phyloP scores from a whole-genome alignment of 805 yeast genomes.

The Lipomyces spencermartinsiae region DNA sequence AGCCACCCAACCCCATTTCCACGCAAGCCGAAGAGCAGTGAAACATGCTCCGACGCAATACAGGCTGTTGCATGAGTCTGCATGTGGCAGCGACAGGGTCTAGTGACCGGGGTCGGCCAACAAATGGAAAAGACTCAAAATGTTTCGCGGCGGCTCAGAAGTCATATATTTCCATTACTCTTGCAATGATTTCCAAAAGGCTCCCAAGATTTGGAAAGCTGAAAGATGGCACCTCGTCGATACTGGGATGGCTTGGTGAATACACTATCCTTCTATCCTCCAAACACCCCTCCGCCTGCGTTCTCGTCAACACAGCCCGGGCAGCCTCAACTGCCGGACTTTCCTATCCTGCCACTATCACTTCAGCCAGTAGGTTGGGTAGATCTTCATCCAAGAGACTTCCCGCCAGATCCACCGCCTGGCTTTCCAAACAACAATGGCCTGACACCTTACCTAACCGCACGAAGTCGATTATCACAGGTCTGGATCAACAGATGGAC shows the following conservation, averaged over 20 bases:
- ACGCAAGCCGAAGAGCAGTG: neutral
- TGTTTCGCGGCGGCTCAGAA: neutral
- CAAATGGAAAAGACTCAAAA: neutral
- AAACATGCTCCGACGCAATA: conserved; percentile 1
- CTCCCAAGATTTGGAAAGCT: neutral
- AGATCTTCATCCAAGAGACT: conserved; percentile 34
- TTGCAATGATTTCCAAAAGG: neutral
- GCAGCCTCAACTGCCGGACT: conserved; percentile 5
- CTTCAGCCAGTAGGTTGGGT: conserved; percentile 30
- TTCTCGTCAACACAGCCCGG: neutral
- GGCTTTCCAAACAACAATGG: conserved; percentile 28
- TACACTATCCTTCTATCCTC: neutral
- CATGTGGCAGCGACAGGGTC: neutral
- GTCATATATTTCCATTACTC: neutral
- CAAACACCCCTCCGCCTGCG: conserved; percentile 7
- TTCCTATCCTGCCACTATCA: neutral
- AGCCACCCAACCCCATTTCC: neutral
- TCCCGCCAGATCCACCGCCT: conserved; percentile 25
- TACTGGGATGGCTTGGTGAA: conserved; percentile 15
- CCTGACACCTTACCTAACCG: conserved; percentile 43
- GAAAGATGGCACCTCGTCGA: conserved; percentile 7
- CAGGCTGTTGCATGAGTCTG: neutral
- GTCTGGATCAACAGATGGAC: conserved; percentile 65
- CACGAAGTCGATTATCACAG: conserved; percentile 46
- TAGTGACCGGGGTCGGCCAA: neutral